Percentiles rank a stretch among this genome's conserved stretches.
Conservation (phyloP, 2,329 filamentous ascomycete species). For the Gnomoniopsis sp. region DNA sequence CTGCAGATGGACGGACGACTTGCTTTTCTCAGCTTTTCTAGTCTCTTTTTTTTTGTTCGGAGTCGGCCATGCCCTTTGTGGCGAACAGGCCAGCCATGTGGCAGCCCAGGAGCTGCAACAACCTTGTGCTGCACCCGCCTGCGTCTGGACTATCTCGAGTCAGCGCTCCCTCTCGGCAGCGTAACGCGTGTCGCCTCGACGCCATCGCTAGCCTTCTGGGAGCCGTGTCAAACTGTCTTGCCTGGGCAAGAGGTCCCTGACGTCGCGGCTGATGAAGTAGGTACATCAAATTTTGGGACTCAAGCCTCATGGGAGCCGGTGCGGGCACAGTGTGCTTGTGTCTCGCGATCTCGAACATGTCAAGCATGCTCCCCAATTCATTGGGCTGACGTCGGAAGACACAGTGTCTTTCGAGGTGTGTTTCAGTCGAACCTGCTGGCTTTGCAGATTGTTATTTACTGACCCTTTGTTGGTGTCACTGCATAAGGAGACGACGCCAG, state of each 20-base stretch:
- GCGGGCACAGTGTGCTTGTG: conserved; percentile 9
- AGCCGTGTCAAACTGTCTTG: conserved; percentile 1
- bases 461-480: conserved; percentile 9
- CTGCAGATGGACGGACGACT: conserved; percentile 8
- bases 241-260: conserved; percentile 2
- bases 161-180: background rate
- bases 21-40: conserved; percentile 6
- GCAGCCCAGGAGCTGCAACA: conserved; percentile 3
- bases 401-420: conserved; percentile 10
- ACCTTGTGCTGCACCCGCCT: background rate
- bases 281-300: background rate
- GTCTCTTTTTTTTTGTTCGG: background rate
- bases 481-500: conserved; percentile 13
- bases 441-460: background rate
- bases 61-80: background rate
- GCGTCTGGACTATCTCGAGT: conserved; percentile 3
- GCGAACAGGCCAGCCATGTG: conserved; percentile 6
- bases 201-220: background rate
- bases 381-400: background rate
- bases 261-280: background rate
- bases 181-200: too few species aligned
- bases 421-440: background rate
- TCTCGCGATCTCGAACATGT: conserved; percentile 9
- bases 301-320: background rate
- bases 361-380: conserved; percentile 1